phyloP scores from a whole-genome alignment of 139 green algal genomes.

The Nannochloris sp. region DNA sequence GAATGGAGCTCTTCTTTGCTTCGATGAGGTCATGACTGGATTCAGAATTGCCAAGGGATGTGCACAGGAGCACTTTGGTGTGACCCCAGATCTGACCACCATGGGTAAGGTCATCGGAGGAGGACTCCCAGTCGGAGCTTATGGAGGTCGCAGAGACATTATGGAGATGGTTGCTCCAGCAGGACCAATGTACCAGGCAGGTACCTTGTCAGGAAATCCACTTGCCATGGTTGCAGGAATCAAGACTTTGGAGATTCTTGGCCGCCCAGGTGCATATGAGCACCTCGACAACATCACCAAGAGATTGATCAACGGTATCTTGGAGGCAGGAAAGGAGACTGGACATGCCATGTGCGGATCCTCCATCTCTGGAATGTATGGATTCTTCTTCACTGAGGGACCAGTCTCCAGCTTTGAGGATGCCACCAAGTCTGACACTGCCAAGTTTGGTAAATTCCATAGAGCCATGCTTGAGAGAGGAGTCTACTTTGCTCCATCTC shows the following conservation, averaged over 20 bases:
- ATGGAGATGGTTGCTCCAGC: constrained; percentile 96
- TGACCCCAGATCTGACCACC: constrained; percentile 97
- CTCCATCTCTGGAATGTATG: constrained; percentile 97
- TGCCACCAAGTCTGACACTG: constrained; percentile 74
- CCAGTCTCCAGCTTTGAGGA: constrained; percentile 85
- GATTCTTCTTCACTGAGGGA: constrained; percentile 97
- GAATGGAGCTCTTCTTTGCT: constrained; percentile 90
- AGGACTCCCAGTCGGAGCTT: constrained; percentile 94
- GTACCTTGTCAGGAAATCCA: constrained; percentile 95
- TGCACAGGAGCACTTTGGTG: constrained; percentile 87
- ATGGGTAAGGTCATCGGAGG: constrained; percentile 99
- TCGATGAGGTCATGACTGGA: constrained; percentile 97
- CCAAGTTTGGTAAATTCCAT: constrained; percentile 95
- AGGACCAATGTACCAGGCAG: constrained; percentile 96
- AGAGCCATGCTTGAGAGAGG: constrained; percentile 95
- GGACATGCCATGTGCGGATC: constrained; percentile 82
- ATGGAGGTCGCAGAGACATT: constrained; percentile 90
- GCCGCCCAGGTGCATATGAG: constrained; percentile 83
- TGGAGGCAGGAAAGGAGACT: constrained; percentile 68
- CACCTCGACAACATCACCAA: constrained; percentile 79
- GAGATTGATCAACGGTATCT: constrained; percentile 84
- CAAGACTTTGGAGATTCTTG: constrained; percentile 97
- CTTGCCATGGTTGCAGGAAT: constrained; percentile 97
- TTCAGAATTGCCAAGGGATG: constrained; percentile 83
- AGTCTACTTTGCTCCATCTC: constrained; percentile 91